Base-by-base conservation (phyloP, 78 protist genomes). In the Polysphondylium violaceum region DNA sequence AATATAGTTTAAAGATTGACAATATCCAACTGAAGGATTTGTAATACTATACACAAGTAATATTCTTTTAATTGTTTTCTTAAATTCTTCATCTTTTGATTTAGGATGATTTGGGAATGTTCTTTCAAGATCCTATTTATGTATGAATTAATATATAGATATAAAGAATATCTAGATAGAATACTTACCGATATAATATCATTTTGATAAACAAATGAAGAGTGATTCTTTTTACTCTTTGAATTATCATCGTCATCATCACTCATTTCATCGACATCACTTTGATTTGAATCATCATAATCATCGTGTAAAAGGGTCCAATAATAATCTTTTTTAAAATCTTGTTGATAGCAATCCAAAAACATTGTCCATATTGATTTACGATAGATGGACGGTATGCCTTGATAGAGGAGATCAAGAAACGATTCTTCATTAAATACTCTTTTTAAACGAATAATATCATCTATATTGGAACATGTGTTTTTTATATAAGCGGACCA, bases 1-100 rank as follows among this genome's bases (percentile, higher is more conserved):
- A 21, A 83, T 58, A 69, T 69, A 83, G 25, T 83, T 83, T 69
- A 83, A 69, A 27, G 91, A 83, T 83, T 83, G 91, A 51, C 91
- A 83, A 43, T 83, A 83, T 29, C 91, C 91, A 51, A 78, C 88
- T n/a, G 31, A 40, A 27, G 91, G 73, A 64, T 61, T 83, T 7
- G 60, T 83, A 23, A 68, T 61, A 59, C 91, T 83, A 59, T 51
- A 83, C 11, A 83, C 79, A 41, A 71, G 58, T 23, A 83, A 43
- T 36, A 83, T 38, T 25, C 63, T 83, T 31, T 69, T 38, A 25
- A 83, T 38, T 40, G 55, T 67, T 19, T 83, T 79, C 36, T 65
- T 83, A 33, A 83, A 83, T n/a, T 43, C 69, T 40, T 47, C 36
- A 33, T 83, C 79, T n/a, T 68, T 23, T 40, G 91, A 67, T 33